Evolutionary conservation across 2,329 filamentous ascomycete genomes (phyloP), one percentile per base, ranked within the genome.

Genomic region (Nigrospora oryzae): DNA sequence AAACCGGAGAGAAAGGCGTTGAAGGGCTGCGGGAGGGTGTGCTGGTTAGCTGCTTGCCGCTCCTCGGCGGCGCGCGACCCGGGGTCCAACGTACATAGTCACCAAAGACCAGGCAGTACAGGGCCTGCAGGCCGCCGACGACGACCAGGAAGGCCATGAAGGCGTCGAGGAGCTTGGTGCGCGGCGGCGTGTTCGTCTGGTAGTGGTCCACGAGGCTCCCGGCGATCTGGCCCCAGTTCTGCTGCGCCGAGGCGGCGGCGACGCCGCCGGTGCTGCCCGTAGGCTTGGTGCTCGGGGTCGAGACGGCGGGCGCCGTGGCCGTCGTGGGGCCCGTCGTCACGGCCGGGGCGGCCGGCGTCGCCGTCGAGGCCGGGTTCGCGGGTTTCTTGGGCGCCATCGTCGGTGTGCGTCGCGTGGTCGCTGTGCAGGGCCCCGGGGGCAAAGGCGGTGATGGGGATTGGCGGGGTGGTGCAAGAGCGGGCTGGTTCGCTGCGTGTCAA

Each of bases 1-100:
- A 98, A 98, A 40, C 93, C 94, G 31, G 90, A 88, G 31, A 98
- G 81, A 73, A 98, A 98, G 52, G 94, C 93, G 65, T 98, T 98
- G 76, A 98, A 98, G 11, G 93, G 93, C 91, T 97, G 60, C 48
- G n/a, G 40, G 32, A 28, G 23, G 8, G 14, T 16, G 33, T 5
- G 23, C 3, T 4, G 11, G 23, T 5, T n/a, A 16, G 34, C 23
- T 13, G 15, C 13, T n/a, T n/a, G 15, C 14, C 4, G 13, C 34
- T 16, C 34, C 13, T 36, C 34, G 34, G 15, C n/a, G n/a, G n/a
- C n/a, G n/a, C n/a, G n/a, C n/a, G n/a, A 4, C 8, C 14, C 28
- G 30, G 17, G n/a, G 16, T 40, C 12, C 11, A 40, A 79, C 89
- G 50, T 78, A 98, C 93, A 60, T 91, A 98, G 68, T 96, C 97